These are phyloP conservation scores for Hylodesmum podocarpum DNA, from an alignment of 306 rosid species.

Conservation along the genomic window DNA sequence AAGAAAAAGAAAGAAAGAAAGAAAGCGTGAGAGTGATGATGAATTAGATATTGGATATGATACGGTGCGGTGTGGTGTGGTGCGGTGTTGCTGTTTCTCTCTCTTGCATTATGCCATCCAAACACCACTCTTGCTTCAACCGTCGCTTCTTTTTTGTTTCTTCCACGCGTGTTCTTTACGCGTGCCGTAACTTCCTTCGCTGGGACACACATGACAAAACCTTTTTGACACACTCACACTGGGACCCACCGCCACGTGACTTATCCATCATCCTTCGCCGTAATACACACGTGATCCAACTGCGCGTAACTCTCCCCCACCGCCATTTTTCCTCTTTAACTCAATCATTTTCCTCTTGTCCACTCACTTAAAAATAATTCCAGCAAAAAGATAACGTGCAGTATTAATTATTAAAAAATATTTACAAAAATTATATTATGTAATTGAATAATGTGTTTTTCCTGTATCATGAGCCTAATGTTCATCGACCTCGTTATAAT, in stretches of 20 bases:
- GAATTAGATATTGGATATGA: conserved; percentile 5
- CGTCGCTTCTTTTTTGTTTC: conserved; percentile 12
- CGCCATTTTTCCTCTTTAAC: neutral
- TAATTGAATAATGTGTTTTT: neutral
- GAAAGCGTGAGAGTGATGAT: conserved; percentile 11
- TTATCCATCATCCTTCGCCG: conserved; percentile 13
- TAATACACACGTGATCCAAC: conserved; percentile 22
- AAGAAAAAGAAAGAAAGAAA: neutral
- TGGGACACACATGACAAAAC: too few species aligned
- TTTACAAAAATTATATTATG: too few species aligned
- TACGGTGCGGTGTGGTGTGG: conserved; percentile 5
- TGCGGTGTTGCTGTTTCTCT: neutral
- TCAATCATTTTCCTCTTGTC: neutral
- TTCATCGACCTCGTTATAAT: neutral
- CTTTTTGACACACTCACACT: conserved; percentile 7
- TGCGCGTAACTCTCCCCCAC: conserved; percentile 21
- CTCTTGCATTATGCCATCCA: conserved; percentile 27
- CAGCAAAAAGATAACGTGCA: too few species aligned
- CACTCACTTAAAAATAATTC: too few species aligned
- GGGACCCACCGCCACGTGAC: conserved; percentile 42
- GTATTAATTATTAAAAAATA: too few species aligned
- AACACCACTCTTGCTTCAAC: conserved; percentile 10
- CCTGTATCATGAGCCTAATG: neutral
- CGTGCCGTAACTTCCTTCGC: conserved; percentile 23
- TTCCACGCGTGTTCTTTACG: conserved; percentile 43